A percentile compares a stretch with the other conserved stretches of the same genome.
Conservation (phyloP, 345 rosid genomes). For the Lagerstroemia speciosa region DNA sequence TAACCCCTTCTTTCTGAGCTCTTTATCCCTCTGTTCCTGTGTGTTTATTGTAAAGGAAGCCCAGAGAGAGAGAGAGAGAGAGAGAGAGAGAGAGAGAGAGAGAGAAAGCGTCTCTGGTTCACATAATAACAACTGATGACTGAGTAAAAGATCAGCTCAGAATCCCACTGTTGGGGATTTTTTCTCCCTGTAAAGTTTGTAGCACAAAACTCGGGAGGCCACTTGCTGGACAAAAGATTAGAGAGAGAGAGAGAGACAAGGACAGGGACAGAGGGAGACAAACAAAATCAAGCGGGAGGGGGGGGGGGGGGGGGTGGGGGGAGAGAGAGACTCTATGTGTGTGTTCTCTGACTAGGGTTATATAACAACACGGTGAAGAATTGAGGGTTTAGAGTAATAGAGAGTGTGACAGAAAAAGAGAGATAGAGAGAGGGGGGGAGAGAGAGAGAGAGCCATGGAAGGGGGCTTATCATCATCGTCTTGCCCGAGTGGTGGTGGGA, state of each 20-base stretch:
- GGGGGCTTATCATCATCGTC: constrained; percentile 47
- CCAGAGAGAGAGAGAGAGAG: constrained; percentile 3
- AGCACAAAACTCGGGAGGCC: constrained; percentile 92
- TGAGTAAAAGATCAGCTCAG: not conserved
- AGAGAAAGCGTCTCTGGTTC: not conserved
- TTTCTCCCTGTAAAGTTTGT: constrained; percentile 32
- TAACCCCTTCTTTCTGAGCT: not conserved
- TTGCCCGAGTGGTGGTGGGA: constrained; percentile 16
- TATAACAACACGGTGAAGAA: constrained; percentile 5
- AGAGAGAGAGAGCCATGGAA: constrained; percentile 15
- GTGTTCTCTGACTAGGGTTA: not conserved
- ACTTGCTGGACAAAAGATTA: constrained; percentile 18
- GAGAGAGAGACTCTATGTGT: not conserved
- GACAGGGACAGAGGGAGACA: not conserved
- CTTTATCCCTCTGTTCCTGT: constrained; percentile 13
- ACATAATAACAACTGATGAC: not conserved
- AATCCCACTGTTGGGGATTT: not conserved
- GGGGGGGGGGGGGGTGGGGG: not conserved
- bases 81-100: constrained; percentile 5
- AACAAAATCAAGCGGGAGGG: not conserved
- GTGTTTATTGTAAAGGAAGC: constrained; percentile 17
- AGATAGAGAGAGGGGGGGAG: constrained; percentile 5
- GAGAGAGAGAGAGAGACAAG: constrained; percentile 1
- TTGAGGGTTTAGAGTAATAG: constrained; percentile 13
- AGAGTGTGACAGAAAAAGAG: not conserved